These are phyloP conservation scores for Leucogyrophana mollusca DNA, from an alignment of 768 basidiomycete genomes.

Conservation along the genomic window DNA sequence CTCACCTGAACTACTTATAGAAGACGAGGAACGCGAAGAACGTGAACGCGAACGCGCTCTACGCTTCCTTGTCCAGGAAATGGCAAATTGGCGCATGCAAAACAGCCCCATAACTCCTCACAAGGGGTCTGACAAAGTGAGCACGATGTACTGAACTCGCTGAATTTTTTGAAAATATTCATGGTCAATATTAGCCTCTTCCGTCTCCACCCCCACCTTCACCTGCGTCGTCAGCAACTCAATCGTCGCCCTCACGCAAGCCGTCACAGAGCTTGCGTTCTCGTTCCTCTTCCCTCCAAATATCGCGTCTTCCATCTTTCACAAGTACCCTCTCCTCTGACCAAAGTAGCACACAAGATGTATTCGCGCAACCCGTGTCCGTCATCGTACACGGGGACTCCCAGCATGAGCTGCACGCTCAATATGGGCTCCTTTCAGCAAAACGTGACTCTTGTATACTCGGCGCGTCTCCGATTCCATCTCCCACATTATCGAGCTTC, in stretches of 20 bases:
- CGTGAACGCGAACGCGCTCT: conserved; percentile 33
- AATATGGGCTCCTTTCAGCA: too few relatives aligned
- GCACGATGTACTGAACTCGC: background rate
- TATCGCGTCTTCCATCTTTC: conserved; percentile 31
- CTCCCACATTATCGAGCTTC: conserved; percentile 27
- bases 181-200: conserved; percentile 1
- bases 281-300: conserved; percentile 27
- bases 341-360: conserved; percentile 26
- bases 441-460: too few relatives aligned
- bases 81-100: conserved; percentile 25
- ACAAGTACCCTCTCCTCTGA: conserved; percentile 32
- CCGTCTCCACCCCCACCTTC: conserved; percentile 21
- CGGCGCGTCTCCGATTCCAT: conserved; percentile 1
- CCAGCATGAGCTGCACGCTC: conserved; percentile 19
- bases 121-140: conserved; percentile 9
- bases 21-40: conserved; percentile 19
- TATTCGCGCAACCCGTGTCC: conserved; percentile 23
- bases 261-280: conserved; percentile 17
- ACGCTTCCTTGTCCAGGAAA: conserved; percentile 35
- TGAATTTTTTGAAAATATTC: background rate
- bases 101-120: conserved; percentile 7
- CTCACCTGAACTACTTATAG: background rate
- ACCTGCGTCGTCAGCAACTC: conserved; percentile 22
- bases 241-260: conserved; percentile 23
- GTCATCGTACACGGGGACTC: conserved; percentile 27